Base-by-base conservation (phyloP, 352 stramenopile genomes). In the Phytophthora colocasiae region DNA sequence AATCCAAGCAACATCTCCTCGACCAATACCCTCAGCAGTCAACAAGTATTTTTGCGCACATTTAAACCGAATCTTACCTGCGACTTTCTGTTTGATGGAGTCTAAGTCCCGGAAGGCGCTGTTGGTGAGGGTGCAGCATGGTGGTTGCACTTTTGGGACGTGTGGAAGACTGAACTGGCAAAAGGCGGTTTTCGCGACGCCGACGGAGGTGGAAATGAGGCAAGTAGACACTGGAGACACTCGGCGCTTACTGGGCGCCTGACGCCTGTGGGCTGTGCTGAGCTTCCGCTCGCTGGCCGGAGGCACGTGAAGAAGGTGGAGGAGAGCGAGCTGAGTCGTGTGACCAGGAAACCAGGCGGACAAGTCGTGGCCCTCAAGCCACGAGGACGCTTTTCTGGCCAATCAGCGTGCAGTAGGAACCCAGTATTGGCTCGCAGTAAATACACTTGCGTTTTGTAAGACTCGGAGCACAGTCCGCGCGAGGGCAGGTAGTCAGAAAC, bases 51-150 rank as follows among this genome's bases (percentile, higher is more conserved):
- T 1, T 14, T 45, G 31, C 44, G 6, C 6, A 24, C 24, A 19
- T 11, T 17, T 1, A 55, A 6, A 8, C 29, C 11, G 34, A 24
- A 8, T 24, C 50, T 26, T 60, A 89, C 80, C 80, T n/a, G 77
- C 73, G 17, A 85, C 72, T 69, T 78, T 75, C 41, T 76, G 80
- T 39, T 79, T 77, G 52, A 87, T 89, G 39, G 66, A 67, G 41
- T 89, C 75, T 46, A 89, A 72, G 55, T 85, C 78, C 47, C 64
- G 67, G 63, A 89, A 89, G 32, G 63, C 78, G 61, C n/a, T n/a
- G n/a, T 87, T 87, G 29, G 78, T 87, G n/a, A 17, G 80, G 80
- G 31, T 89, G 80, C 48, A 87, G 27, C 80, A 83, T 83, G 3
- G 19, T 61, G 36, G 41, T 41, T 46, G 41, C 36, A 6, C 0